A percentile compares a stretch with the other conserved stretches of the same genome.
These are phyloP conservation scores for Vanderwaltozyma polyspora DNA, from an alignment of 805 yeast species.

Conservation along the genomic window DNA sequence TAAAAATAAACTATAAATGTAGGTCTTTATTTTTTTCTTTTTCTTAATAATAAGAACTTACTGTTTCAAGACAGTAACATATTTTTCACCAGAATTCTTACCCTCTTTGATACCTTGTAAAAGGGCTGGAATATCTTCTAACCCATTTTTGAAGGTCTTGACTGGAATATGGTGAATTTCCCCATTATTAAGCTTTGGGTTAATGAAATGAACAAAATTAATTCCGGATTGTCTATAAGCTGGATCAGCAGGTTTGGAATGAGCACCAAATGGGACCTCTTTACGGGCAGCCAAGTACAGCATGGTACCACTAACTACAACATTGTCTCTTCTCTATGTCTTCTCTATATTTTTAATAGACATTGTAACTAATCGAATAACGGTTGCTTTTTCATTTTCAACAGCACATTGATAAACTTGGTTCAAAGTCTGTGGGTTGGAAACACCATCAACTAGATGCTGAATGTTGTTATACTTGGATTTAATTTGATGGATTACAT, in stretches of 20 bases:
- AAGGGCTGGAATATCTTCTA: constrained; percentile 21
- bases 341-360: constrained; percentile 20
- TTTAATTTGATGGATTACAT: constrained; percentile 33
- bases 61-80: constrained; percentile 18
- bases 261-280: constrained; percentile 25
- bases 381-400: constrained; percentile 22
- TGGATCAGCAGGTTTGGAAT: constrained; percentile 17
- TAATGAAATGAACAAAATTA: constrained; percentile 22
- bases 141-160: constrained; percentile 24
- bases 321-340: constrained; percentile 26
- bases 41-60: too few species aligned
- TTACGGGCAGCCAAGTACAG: constrained; percentile 32
- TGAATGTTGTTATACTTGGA: constrained; percentile 22
- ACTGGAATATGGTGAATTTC: constrained; percentile 28
- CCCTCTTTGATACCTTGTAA: constrained; percentile 20
- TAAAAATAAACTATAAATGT: too few species aligned
- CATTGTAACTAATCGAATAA: constrained; percentile 26
- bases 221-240: constrained; percentile 17
- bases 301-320: constrained; percentile 26
- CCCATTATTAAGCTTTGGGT: constrained; percentile 17
- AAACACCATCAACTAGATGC: constrained; percentile 28
- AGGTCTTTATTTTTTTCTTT: too few species aligned
- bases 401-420: constrained; percentile 28
- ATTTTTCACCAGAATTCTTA: constrained; percentile 25
- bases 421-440: constrained; percentile 23